Percentiles rank a stretch among this genome's conserved stretches.
These are phyloP conservation scores for Penicillium paradoxum DNA, from an alignment of 495 filamentous ascomycete genomes.

Conservation along the genomic window DNA sequence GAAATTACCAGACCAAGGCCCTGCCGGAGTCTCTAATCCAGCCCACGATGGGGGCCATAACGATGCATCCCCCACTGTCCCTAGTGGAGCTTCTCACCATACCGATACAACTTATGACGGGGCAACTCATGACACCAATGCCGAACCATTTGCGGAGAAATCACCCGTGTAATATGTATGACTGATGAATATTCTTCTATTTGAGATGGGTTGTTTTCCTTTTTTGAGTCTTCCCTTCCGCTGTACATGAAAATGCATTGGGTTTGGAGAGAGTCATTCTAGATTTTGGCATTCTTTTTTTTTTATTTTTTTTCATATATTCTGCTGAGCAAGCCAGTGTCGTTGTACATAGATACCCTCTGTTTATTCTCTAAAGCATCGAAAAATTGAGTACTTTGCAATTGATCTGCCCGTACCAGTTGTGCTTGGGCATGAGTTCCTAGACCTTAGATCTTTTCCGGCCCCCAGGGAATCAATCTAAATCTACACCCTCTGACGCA, in stretches of 20 bases:
- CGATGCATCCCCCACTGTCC: neutral
- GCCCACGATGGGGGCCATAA: neutral
- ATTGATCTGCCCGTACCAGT: too few species aligned
- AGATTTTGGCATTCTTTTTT: neutral
- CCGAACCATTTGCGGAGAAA: neutral
- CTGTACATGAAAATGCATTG: neutral
- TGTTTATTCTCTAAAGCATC: neutral
- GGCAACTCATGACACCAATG: neutral
- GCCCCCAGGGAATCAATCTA: too few species aligned
- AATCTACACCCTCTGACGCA: too few species aligned
- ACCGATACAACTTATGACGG: neutral
- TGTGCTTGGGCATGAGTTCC: too few species aligned
- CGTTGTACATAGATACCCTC: slow-evolving; percentile 13
- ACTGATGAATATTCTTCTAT: neutral
- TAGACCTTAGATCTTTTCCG: too few species aligned
- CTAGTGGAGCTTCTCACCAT: neutral
- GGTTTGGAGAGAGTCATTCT: neutral
- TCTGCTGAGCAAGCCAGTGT: neutral
- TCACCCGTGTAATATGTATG: slow-evolving; percentile 6
- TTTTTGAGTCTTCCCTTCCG: neutral
- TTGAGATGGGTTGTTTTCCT: neutral
- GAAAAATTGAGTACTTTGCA: neutral
- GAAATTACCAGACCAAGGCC: neutral
- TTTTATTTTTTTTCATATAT: too few species aligned
- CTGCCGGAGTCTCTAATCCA: neutral